phyloP scores from a whole-genome alignment of 2,329 filamentous ascomycete genomes.

The Metarhizium humberi region DNA sequence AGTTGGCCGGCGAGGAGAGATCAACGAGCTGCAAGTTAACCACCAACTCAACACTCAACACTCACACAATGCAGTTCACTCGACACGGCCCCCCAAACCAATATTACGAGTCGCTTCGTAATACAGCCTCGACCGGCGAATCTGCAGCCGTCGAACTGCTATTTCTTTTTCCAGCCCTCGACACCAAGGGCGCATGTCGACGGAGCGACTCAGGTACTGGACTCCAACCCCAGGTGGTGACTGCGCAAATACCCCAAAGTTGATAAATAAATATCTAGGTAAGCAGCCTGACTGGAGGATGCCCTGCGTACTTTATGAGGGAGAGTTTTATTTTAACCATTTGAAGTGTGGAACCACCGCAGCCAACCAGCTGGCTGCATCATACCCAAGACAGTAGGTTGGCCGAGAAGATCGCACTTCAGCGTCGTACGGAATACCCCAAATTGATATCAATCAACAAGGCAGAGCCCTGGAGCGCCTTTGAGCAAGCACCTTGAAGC shows the following conservation, averaged over 20 bases:
- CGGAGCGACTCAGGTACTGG: background rate
- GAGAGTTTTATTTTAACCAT: too few species aligned
- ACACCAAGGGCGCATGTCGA: background rate
- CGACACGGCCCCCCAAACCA: background rate
- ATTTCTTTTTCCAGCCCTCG: slow-evolving; percentile 1
- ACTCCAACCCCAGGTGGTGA: too few species aligned
- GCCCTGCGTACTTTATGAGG: too few species aligned
- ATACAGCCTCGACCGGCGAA: slow-evolving; percentile 5
- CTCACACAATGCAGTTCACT: background rate
- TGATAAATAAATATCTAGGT: too few species aligned
- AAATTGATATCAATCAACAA: too few species aligned
- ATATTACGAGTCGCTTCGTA: background rate
- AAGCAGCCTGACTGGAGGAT: too few species aligned
- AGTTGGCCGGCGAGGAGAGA: too few species aligned
- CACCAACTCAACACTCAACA: background rate
- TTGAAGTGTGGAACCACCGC: too few species aligned
- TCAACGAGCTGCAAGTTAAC: background rate
- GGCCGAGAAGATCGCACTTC: background rate
- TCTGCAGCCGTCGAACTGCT: background rate
- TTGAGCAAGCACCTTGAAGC: background rate
- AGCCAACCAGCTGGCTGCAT: background rate
- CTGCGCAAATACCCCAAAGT: background rate
- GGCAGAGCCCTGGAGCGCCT: too few species aligned
- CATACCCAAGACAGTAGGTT: background rate
- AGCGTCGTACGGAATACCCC: background rate